Evolutionary conservation across 129 eudicot genomes (phyloP).

Genomic region (Lactuca saligna): DNA sequence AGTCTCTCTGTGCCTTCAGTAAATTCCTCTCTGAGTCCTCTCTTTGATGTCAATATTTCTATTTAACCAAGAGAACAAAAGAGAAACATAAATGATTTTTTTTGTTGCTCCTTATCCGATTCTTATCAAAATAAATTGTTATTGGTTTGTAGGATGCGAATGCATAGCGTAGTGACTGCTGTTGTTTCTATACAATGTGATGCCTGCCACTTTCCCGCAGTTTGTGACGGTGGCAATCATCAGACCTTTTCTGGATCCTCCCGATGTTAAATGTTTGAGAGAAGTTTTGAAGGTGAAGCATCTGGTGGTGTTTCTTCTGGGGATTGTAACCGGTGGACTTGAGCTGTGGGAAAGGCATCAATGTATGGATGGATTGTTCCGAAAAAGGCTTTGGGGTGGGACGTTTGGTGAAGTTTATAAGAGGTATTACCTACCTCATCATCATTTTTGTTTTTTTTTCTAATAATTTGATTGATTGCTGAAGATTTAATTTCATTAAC

Average conservation of each 20-base stretch:
- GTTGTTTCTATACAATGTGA: slow-evolving; percentile 67
- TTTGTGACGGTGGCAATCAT: slow-evolving; percentile 88
- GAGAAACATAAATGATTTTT: too few relatives aligned
- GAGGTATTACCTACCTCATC: slow-evolving; percentile 40
- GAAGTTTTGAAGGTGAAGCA: slow-evolving; percentile 73
- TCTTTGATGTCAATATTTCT: too few relatives aligned
- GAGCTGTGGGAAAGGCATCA: slow-evolving; percentile 95
- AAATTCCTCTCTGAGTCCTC: too few relatives aligned
- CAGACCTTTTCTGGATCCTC: slow-evolving; percentile 93
- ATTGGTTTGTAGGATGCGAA: slow-evolving; percentile 83
- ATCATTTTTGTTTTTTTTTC: slow-evolving; percentile 1
- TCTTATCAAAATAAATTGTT: too few relatives aligned
- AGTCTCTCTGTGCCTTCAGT: too few relatives aligned
- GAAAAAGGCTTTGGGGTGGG: slow-evolving; percentile 98
- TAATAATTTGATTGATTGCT: slow-evolving; percentile 1
- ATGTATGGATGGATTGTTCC: slow-evolving; percentile 83
- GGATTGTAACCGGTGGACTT: slow-evolving; percentile 90
- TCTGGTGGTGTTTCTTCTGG: slow-evolving; percentile 96
- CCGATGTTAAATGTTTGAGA: slow-evolving; percentile 74
- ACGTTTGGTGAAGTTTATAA: slow-evolving; percentile 92
- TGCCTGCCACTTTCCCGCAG: slow-evolving; percentile 91
- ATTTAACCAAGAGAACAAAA: too few relatives aligned
- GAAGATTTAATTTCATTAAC: slow-evolving; percentile 11
- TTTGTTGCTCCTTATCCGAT: too few relatives aligned
- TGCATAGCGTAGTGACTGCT: slow-evolving; percentile 81